Evolutionary conservation across 176 grass and related monocot genomes (phyloP), one percentile per base, ranked within the genome.

Genomic region (Neostapfia colusana): DNA sequence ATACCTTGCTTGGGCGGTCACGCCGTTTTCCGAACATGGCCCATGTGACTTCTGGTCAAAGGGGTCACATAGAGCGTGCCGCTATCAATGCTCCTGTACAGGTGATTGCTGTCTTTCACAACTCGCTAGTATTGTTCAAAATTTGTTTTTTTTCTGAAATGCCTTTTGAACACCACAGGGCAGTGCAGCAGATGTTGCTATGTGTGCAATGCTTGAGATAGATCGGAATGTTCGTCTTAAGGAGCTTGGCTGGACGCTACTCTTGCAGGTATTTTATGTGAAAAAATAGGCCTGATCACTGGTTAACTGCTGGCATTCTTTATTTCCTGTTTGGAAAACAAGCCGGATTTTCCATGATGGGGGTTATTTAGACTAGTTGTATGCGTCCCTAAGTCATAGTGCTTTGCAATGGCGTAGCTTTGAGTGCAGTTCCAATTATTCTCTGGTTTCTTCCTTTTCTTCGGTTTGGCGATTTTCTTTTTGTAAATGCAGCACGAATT

Each of bases 201-300:
- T 95, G 95, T 99, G 95, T 73, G 95, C 95, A 17, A 99, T 99
- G 95, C 87, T 95, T 72, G 89, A 99, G 77, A 99, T 95, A 82
- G 89, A 92, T 55, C 72, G 38, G 20, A 95, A 95, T 85, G 14
- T 35, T 76, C 64, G 63, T 88, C 89, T 99, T 14, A 92, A 95
- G 86, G 85, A 88, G 82, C 85, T 99, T 51, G 95, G 95, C 23
- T 99, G 89, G 91, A 87, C 73, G 78, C 89, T 99, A 27, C 77
- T 95, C 44, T 87, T 99, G 74, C 95, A 95, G 91, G 95, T 99
- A 92, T 50, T 46, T 79, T 45, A 35, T 11, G n/a, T 69, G 48
- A 80, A 69, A 55, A 61, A 6, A 40, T 27, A 48, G 43, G 50
- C 15, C 40, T 72, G 36, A 51, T 53, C 35, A 63, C 2, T 40